These are phyloP conservation scores for Dacryopinax primogenitus DNA, from an alignment of 768 basidiomycete genomes.

Conservation along the genomic window DNA sequence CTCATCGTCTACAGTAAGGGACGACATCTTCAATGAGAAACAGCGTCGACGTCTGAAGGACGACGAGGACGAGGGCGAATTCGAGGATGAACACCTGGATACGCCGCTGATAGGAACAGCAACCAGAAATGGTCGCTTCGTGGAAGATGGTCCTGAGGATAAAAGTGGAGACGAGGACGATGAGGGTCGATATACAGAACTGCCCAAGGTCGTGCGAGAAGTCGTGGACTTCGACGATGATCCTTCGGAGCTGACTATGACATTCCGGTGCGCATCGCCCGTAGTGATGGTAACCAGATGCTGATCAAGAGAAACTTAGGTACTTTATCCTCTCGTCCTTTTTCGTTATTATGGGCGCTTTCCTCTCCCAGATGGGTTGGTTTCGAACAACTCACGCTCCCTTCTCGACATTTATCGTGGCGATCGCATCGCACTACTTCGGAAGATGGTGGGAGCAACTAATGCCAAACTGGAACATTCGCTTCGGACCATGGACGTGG, in stretches of 20 bases:
- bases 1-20: not conserved
- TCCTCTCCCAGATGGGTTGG: conserved; percentile 5
- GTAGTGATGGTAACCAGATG: not conserved
- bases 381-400: conserved; percentile 3
- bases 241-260: not conserved
- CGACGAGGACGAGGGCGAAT: too few relatives aligned
- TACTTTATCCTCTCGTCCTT: not conserved
- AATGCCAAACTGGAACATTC: not conserved
- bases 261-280: not conserved
- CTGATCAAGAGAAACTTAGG: not conserved
- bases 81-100: not conserved
- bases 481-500: conserved; percentile 4
- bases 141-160: not conserved
- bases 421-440: not conserved
- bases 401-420: conserved; percentile 2
- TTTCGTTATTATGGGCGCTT: conserved; percentile 5
- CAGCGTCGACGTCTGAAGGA: not conserved
- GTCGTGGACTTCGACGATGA: not conserved
- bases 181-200: not conserved
- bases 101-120: not conserved
- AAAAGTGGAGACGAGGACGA: not conserved
- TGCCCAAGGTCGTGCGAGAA: conserved; percentile 1
- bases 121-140: not conserved
- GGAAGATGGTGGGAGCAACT: conserved; percentile 6
- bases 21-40: conserved; percentile 1